A percentile compares a stretch with the other conserved stretches of the same genome.
phyloP scores from a whole-genome alignment of 805 yeast genomes.

The Kuraishia borneana region DNA sequence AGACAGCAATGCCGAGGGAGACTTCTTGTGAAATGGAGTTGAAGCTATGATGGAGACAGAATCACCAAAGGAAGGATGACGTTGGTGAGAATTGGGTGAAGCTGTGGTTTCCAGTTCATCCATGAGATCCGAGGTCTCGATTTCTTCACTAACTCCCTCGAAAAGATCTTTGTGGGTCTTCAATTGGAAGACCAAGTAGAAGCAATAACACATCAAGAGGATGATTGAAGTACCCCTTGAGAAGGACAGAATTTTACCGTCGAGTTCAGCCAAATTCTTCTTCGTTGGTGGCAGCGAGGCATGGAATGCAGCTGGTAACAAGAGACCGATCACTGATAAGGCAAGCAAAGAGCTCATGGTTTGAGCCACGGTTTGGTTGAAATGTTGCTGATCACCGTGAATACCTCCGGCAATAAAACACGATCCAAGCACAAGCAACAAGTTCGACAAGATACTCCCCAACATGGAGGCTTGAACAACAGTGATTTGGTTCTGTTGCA shows the following conservation, averaged over 20 bases:
- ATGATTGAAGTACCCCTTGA: constrained; percentile 83
- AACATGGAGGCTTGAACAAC: constrained; percentile 97
- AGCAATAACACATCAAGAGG: constrained; percentile 61
- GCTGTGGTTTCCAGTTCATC: constrained; percentile 1
- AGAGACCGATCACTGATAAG: constrained; percentile 75
- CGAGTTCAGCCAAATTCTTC: constrained; percentile 15
- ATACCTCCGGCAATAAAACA: constrained; percentile 91
- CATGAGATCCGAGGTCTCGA: constrained; percentile 1
- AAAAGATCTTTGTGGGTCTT: constrained; percentile 74
- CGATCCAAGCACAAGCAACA: constrained; percentile 87
- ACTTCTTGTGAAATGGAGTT: neutral
- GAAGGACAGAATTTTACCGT: constrained; percentile 46
- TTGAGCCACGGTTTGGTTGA: constrained; percentile 95
- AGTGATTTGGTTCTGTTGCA: constrained; percentile 74
- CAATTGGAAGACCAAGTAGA: constrained; percentile 81
- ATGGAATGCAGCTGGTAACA: constrained; percentile 95
- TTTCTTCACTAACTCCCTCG: constrained; percentile 33
- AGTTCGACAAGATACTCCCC: constrained; percentile 84
- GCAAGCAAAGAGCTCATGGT: constrained; percentile 94
- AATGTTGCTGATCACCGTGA: constrained; percentile 73
- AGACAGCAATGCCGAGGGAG: constrained; percentile 20
- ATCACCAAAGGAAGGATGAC: neutral
- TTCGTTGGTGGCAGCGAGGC: constrained; percentile 46
- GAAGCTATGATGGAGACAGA: neutral
- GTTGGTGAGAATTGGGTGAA: constrained; percentile 2